These are phyloP conservation scores for Blastobotrys capitulatus DNA, from an alignment of 1,139 yeast genomes.

Conservation along the genomic window DNA sequence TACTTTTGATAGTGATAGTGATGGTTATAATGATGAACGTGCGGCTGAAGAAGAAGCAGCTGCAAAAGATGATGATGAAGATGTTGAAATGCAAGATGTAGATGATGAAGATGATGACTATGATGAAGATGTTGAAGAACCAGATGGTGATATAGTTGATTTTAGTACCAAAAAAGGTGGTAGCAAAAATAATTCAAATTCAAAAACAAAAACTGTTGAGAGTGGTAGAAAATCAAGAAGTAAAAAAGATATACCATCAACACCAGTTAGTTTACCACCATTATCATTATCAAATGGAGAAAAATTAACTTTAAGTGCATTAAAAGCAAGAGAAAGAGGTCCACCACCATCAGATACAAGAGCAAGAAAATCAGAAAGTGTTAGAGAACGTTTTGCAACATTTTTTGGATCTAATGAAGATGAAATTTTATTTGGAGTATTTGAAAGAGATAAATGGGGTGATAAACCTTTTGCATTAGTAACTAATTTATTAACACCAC, in stretches of 20 bases:
- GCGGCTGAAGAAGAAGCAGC: constrained; percentile 14
- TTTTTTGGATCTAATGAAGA: constrained; percentile 21
- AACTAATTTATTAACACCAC: constrained; percentile 13
- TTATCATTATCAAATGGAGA: not conserved
- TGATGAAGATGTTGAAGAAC: constrained; percentile 2
- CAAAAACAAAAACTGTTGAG: not conserved
- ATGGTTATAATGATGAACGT: constrained; percentile 20
- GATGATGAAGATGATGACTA: constrained; percentile 8
- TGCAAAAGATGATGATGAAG: constrained; percentile 14
- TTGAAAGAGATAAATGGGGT: constrained; percentile 22
- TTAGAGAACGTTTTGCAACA: constrained; percentile 20
- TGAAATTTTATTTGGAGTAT: constrained; percentile 16
- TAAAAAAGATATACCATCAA: not conserved
- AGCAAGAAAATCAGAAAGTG: constrained; percentile 14
- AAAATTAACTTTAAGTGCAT: constrained; percentile 2
- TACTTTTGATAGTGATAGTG: constrained; percentile 20
- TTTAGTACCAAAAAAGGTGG: not conserved
- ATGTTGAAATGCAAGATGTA: not conserved
- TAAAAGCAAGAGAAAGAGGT: not conserved
- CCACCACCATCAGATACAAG: not conserved
- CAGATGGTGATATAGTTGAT: constrained; percentile 6
- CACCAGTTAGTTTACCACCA: constrained; percentile 8
- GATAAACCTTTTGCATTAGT: constrained; percentile 18
- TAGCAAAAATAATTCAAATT: not conserved
- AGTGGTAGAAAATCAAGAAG: not conserved